Base-by-base conservation (phyloP, 495 filamentous ascomycete species). In the Annulohypoxylon moriforme region DNA sequence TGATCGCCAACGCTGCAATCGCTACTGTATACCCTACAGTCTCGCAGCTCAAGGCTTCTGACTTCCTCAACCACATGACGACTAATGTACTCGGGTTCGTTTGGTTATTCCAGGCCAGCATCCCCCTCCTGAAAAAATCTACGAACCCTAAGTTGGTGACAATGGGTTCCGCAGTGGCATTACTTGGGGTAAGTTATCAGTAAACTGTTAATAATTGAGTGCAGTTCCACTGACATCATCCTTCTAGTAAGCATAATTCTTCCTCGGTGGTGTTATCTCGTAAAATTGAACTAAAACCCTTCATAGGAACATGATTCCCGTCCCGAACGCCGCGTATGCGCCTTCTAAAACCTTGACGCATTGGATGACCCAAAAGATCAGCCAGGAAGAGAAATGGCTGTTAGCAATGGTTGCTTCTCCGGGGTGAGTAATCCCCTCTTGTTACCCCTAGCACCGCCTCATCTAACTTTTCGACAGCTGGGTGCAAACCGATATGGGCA, bases 401-500 rank as follows among this genome's bases (percentile, higher is more conserved):
- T 77, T 49, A 9, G 74, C 78, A 0, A 81, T 85, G 24, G 53
- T 77, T 6, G 14, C 77, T 55, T 70, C 78, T 67, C 74, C 77
- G 31, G 69, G 75, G 61, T 67, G 47, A 67, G 64, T 62, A 36
- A 11, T 36, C n/a, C 13, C 33, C 33, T 36, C 18, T 16, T 29
- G 20, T n/a, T 18, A 18, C 3, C 13, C 13, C 22, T 10, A 2
- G 20, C 25, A 20, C 8, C 18, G 4, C 9, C 3, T 44, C n/a
- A n/a, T 18, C 59, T 29, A 60, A 53, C 16, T 0, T 44, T 14
- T 24, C 0, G n/a, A 1, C 46, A 83, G 81, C n/a, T 85, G 77
- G 65, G 78, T 78, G 9, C 79, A 80, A 44, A 85, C 81, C 2
- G 81, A 83, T 6, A 60, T 84, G 63, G 82, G 82, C 3, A 84